These are phyloP conservation scores for Biancaea sappan DNA, from an alignment of 306 rosid genomes.

Conservation along the genomic window DNA sequence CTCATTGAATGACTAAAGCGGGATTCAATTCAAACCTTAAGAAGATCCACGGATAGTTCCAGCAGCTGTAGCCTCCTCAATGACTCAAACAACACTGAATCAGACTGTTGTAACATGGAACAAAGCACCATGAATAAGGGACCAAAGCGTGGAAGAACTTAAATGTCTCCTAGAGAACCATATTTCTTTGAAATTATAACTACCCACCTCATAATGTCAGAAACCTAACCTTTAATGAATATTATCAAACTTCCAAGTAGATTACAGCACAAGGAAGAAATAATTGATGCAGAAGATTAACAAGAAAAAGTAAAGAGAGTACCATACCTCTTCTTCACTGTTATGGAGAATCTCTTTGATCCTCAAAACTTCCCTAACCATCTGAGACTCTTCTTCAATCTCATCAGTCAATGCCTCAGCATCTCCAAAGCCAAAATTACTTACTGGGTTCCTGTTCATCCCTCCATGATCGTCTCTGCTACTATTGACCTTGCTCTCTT, in stretches of 20 bases:
- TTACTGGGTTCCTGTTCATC: constrained; percentile 46
- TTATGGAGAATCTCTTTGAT: constrained; percentile 59
- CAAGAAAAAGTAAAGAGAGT: not conserved
- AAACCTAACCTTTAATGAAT: not conserved
- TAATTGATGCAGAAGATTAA: constrained; percentile 4
- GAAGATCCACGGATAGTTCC: constrained; percentile 65
- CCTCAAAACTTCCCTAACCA: constrained; percentile 71
- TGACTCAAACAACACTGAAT: constrained; percentile 67
- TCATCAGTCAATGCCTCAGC: constrained; percentile 95
- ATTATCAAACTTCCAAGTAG: constrained; percentile 25
- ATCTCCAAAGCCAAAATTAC: constrained; percentile 70
- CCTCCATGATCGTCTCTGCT: constrained; percentile 54
- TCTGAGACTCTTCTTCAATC: constrained; percentile 72
- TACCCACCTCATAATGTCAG: constrained; percentile 9
- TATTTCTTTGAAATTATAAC: not conserved
- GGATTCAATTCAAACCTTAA: constrained; percentile 63
- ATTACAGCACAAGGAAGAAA: constrained; percentile 24
- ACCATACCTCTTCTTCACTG: constrained; percentile 61
- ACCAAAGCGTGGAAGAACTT: constrained; percentile 7
- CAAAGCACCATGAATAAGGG: constrained; percentile 34
- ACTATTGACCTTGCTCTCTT: constrained; percentile 78
- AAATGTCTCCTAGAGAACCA: constrained; percentile 13
- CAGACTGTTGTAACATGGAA: constrained; percentile 65
- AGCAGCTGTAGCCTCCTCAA: constrained; percentile 87
- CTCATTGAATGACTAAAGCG: constrained; percentile 23